Conservation (phyloP, 2,329 filamentous ascomycete species). For the Thelonectria olida region DNA sequence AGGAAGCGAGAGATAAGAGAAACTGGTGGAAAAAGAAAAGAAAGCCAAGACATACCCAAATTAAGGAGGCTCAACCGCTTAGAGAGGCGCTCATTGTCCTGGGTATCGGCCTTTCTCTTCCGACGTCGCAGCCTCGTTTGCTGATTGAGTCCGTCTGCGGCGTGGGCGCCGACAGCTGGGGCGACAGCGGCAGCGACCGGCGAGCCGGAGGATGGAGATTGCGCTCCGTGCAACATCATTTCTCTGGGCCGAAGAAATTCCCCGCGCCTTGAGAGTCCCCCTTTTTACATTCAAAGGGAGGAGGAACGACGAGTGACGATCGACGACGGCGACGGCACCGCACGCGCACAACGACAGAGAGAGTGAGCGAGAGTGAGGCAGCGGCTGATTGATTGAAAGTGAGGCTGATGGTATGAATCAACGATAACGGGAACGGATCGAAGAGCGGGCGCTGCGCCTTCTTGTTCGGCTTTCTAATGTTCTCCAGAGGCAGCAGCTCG, state of each 20-base stretch:
- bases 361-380: background rate
- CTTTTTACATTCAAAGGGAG: slow-evolving; percentile 10
- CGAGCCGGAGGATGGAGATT: slow-evolving; percentile 40
- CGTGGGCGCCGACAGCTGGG: slow-evolving; percentile 8
- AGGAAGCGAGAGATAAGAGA: background rate
- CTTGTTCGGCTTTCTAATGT: slow-evolving; percentile 9
- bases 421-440: background rate
- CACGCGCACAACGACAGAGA: background rate
- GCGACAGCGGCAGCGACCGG: slow-evolving; percentile 29
- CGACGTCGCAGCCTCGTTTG: slow-evolving; percentile 41
- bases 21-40: slow-evolving; percentile 13
- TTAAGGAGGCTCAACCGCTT: slow-evolving; percentile 87
- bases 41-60: slow-evolving; percentile 67
- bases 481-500: slow-evolving; percentile 27
- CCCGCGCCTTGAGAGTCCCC: slow-evolving; percentile 11
- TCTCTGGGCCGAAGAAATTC: slow-evolving; percentile 23
- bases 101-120: slow-evolving; percentile 69
- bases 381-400: slow-evolving; percentile 2
- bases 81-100: slow-evolving; percentile 77
- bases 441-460: slow-evolving; percentile 9
- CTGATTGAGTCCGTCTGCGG: slow-evolving; percentile 25
- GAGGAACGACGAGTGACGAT: background rate
- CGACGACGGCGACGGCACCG: background rate
- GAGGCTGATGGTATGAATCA: slow-evolving; percentile 7
- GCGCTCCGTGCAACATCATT: slow-evolving; percentile 49